These are phyloP conservation scores for Pythium apleroticum DNA, from an alignment of 352 stramenopile species.

Conservation along the genomic window DNA sequence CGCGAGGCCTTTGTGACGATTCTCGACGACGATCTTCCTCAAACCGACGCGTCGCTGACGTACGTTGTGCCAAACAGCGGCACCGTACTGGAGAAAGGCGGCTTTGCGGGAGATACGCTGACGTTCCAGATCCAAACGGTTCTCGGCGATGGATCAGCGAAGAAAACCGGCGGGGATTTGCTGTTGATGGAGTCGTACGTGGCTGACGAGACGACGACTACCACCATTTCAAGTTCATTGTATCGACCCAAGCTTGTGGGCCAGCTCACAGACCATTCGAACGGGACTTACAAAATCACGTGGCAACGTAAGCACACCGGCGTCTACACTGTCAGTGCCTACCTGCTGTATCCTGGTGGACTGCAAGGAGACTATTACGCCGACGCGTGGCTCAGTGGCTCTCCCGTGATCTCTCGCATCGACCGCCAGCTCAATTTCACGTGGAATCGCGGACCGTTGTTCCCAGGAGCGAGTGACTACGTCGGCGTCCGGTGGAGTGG, in stretches of 20 bases:
- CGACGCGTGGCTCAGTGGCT: slow-evolving; percentile 52
- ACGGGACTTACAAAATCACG: slow-evolving; percentile 42
- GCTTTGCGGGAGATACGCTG: slow-evolving; percentile 41
- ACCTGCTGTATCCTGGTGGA: slow-evolving; percentile 55
- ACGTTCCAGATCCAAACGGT: slow-evolving; percentile 60
- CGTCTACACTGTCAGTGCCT: slow-evolving; percentile 53
- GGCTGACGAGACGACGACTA: slow-evolving; percentile 11
- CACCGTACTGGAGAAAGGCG: slow-evolving; percentile 33
- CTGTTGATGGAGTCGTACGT: slow-evolving; percentile 47
- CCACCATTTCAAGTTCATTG: background rate
- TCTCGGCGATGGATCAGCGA: slow-evolving; percentile 34
- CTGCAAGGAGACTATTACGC: slow-evolving; percentile 67
- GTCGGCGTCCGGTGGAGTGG: slow-evolving; percentile 67
- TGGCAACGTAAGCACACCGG: slow-evolving; percentile 50
- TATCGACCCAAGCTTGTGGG: slow-evolving; percentile 30
- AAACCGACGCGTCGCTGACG: slow-evolving; percentile 42
- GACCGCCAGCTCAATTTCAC: slow-evolving; percentile 77
- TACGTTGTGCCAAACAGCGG: slow-evolving; percentile 31
- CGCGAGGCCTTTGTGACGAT: slow-evolving; percentile 67
- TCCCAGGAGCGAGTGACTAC: slow-evolving; percentile 53
- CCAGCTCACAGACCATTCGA: slow-evolving; percentile 27
- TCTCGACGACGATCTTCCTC: slow-evolving; percentile 53
- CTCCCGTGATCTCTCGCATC: slow-evolving; percentile 38
- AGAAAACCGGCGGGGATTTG: slow-evolving; percentile 24
- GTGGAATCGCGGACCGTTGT: slow-evolving; percentile 49